Evolutionary conservation across 1,284 basidiomycete species (phyloP).

Genomic region (Laetiporus sulphureus): DNA sequence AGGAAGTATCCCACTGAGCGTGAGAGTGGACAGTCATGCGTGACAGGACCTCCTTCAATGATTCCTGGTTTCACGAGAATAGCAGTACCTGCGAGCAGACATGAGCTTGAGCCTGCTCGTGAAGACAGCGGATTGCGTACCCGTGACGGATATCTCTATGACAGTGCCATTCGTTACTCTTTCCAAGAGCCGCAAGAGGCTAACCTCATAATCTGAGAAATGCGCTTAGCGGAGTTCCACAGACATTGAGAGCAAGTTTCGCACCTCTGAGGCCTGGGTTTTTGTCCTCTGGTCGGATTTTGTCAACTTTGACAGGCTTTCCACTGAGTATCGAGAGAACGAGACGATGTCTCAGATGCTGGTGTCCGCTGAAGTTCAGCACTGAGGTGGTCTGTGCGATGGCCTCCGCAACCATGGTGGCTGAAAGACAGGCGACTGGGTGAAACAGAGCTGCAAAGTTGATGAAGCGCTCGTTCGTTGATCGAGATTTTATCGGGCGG

Average conservation of each 20-base stretch:
- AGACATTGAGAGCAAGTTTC: conserved; percentile 7
- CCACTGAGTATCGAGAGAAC: conserved; percentile 87
- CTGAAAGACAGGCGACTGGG: not conserved
- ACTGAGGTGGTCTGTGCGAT: conserved; percentile 39
- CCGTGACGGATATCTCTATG: conserved; percentile 96
- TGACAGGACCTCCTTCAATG: conserved; percentile 77
- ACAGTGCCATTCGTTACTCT: conserved; percentile 92
- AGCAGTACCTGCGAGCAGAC: conserved; percentile 62
- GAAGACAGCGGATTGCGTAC: conserved; percentile 35
- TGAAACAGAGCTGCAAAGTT: not conserved
- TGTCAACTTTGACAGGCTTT: conserved; percentile 81
- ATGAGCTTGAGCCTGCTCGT: not conserved
- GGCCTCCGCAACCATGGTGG: not conserved
- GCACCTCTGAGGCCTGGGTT: conserved; percentile 88
- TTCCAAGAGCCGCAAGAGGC: conserved; percentile 84
- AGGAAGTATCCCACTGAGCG: conserved; percentile 92
- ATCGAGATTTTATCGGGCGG: conserved; percentile 5
- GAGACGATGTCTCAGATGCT: conserved; percentile 80
- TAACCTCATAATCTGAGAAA: conserved; percentile 83
- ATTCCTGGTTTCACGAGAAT: conserved; percentile 90
- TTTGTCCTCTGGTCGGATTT: conserved; percentile 87
- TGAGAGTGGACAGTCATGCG: conserved; percentile 85
- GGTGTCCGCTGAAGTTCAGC: conserved; percentile 71
- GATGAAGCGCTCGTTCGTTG: not conserved
- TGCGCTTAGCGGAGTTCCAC: conserved; percentile 3